A percentile compares a stretch with the other conserved stretches of the same genome.
phyloP scores from a whole-genome alignment of 202 grass and related monocot species.

The Setaria italica region DNA sequence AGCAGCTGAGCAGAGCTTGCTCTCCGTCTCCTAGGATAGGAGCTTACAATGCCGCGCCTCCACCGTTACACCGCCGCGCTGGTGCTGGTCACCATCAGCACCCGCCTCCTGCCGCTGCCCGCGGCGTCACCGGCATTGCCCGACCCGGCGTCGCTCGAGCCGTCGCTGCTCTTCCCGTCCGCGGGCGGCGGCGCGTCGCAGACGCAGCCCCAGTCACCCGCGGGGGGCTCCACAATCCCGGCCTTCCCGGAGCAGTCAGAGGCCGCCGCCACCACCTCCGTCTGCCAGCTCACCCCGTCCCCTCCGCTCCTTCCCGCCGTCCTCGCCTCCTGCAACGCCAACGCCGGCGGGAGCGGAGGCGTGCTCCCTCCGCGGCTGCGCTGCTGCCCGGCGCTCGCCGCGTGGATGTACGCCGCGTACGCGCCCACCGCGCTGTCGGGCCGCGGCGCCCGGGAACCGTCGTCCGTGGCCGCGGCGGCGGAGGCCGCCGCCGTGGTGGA shows the following conservation, averaged over 20 bases:
- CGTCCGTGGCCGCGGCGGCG: conserved; percentile 7
- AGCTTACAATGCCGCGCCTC: conserved; percentile 38
- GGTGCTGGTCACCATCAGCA: conserved; percentile 25
- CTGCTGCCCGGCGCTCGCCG: conserved; percentile 78
- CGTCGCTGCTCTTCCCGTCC: conserved; percentile 63
- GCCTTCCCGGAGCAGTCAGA: conserved; percentile 98
- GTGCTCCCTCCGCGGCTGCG: conserved; percentile 49
- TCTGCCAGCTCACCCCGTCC: conserved; percentile 73
- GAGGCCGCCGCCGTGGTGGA: conserved; percentile 46
- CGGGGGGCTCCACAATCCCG: conserved; percentile 62
- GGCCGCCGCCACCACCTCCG: conserved; percentile 48
- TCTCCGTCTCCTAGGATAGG: not conserved
- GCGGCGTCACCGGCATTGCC: conserved; percentile 43
- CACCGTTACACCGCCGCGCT: not conserved
- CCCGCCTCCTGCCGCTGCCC: conserved; percentile 32
- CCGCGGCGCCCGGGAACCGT: not conserved
- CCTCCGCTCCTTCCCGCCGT: conserved; percentile 73
- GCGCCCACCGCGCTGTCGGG: conserved; percentile 59
- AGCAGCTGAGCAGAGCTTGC: not conserved
- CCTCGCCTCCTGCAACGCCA: conserved; percentile 62
- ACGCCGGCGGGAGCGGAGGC: not conserved
- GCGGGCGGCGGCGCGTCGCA: not conserved
- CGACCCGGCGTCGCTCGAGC: conserved; percentile 51
- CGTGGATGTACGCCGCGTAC: conserved; percentile 80
- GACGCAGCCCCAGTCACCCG: conserved; percentile 10